A percentile compares a stretch with the other conserved stretches of the same genome.
Evolutionary conservation across 495 filamentous ascomycete genomes (phyloP).

Genomic region (Chaetomium cochliodes): DNA sequence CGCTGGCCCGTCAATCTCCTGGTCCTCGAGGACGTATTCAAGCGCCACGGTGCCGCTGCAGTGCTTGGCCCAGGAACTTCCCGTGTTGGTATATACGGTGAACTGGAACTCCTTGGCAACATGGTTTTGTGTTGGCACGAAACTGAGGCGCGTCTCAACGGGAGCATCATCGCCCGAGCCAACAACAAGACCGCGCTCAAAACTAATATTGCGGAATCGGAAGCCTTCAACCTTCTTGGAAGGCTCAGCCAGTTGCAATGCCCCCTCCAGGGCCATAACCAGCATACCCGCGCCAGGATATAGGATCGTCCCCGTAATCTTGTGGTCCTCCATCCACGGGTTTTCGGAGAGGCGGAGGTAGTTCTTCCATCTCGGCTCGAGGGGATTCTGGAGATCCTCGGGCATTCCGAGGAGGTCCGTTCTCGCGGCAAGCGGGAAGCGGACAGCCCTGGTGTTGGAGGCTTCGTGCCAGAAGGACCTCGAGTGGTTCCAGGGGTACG

Average conservation of each 20-base stretch:
- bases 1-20: no score
- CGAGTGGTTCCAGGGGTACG: constrained; percentile 45
- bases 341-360: not conserved
- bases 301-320: not conserved
- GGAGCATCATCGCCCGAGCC: no score
- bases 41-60: no score
- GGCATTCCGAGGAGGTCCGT: not conserved
- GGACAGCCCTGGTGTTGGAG: not conserved
- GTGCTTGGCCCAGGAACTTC: no score
- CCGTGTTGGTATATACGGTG: no score
- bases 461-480: not conserved
- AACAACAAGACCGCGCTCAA: no score
- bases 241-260: not conserved
- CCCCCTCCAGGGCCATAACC: not conserved
- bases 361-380: not conserved
- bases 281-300: not conserved
- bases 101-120: no score
- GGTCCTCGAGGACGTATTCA: no score
- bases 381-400: not conserved
- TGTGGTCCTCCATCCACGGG: not conserved
- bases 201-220: no score
- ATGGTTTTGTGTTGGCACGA: no score
- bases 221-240: not conserved
- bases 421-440: not conserved
- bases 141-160: no score